phyloP scores from a whole-genome alignment of 805 yeast species.

The Metschnikowia lunata region DNA sequence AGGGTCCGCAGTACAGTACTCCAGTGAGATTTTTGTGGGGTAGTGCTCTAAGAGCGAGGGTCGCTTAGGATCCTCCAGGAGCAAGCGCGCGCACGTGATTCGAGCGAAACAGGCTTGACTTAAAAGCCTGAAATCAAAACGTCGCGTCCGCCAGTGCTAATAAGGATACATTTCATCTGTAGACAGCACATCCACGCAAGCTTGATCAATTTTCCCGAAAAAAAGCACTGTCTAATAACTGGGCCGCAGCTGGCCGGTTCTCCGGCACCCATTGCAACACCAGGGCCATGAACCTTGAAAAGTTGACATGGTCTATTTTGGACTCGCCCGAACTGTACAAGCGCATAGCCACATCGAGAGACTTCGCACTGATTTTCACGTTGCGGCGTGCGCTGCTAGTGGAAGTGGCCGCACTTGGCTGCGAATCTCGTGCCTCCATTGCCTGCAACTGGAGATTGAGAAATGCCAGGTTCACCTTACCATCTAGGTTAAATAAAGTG shows the following conservation, averaged over 20 bases:
- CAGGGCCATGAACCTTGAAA: slow-evolving; percentile 25
- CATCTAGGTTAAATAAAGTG: slow-evolving; percentile 36
- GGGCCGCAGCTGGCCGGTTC: slow-evolving; percentile 12
- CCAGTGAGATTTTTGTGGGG: too few species aligned
- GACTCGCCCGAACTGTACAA: slow-evolving; percentile 15
- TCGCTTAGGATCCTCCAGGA: too few species aligned
- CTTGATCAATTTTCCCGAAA: neutral
- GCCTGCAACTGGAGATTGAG: slow-evolving; percentile 26
- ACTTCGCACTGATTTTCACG: slow-evolving; percentile 27
- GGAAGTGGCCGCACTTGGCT: neutral
- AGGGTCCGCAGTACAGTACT: too few species aligned
- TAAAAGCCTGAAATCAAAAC: too few species aligned
- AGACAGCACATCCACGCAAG: neutral
- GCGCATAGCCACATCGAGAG: slow-evolving; percentile 28
- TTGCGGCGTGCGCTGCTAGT: slow-evolving; percentile 17
- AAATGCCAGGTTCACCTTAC: slow-evolving; percentile 33
- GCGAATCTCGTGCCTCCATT: slow-evolving; percentile 3
- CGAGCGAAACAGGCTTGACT: too few species aligned
- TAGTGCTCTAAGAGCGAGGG: too few species aligned
- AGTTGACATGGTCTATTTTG: slow-evolving; percentile 13
- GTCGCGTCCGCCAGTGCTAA: too few species aligned
- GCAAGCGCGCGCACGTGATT: too few species aligned
- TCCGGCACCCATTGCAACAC: slow-evolving; percentile 35
- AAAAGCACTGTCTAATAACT: slow-evolving; percentile 10
- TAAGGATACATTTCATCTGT: too few species aligned